Percentiles rank a stretch among this genome's conserved stretches.
These are phyloP conservation scores for Teunomyces kruisii DNA, from an alignment of 805 yeast genomes.

Conservation along the genomic window DNA sequence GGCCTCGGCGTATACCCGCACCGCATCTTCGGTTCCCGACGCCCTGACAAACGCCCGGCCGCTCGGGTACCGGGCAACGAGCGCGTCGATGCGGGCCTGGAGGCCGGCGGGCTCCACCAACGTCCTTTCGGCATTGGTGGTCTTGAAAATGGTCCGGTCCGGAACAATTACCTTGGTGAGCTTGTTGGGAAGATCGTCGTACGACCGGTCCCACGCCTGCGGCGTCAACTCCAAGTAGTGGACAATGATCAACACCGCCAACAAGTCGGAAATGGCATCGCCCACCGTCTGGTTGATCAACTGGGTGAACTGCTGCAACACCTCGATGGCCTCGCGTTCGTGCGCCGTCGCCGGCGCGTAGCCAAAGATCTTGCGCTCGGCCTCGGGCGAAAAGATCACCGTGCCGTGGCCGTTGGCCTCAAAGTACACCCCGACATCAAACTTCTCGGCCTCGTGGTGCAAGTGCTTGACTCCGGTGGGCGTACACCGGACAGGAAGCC, in stretches of 20 bases:
- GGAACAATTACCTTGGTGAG: slow-evolving; percentile 79
- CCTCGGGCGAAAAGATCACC: slow-evolving; percentile 67
- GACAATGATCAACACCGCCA: slow-evolving; percentile 70
- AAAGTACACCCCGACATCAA: slow-evolving; percentile 90
- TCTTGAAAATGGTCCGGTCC: slow-evolving; percentile 75
- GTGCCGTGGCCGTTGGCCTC: slow-evolving; percentile 99
- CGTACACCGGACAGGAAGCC: slow-evolving; percentile 81
- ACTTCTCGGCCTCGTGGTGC: slow-evolving; percentile 85
- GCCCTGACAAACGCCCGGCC: slow-evolving; percentile 96
- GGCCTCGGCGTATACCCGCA: slow-evolving; percentile 93
- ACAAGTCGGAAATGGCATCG: slow-evolving; percentile 91
- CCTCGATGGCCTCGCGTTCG: slow-evolving; percentile 49
- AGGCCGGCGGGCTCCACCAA: slow-evolving; percentile 75
- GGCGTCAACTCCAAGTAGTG: slow-evolving; percentile 59
- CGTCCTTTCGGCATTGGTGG: slow-evolving; percentile 88
- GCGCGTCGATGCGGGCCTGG: slow-evolving; percentile 67
- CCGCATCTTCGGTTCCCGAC: slow-evolving; percentile 97
- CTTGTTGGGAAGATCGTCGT: slow-evolving; percentile 83
- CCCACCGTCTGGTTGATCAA: slow-evolving; percentile 97
- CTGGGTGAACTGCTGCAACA: slow-evolving; percentile 60
- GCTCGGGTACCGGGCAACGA: slow-evolving; percentile 51
- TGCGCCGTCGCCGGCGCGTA: slow-evolving; percentile 37
- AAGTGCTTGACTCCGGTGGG: slow-evolving; percentile 96
- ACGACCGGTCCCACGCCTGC: slow-evolving; percentile 69
- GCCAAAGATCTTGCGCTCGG: slow-evolving; percentile 34